phyloP scores from a whole-genome alignment of 2,329 filamentous ascomycete species.

The Trichoderma koningiopsis region DNA sequence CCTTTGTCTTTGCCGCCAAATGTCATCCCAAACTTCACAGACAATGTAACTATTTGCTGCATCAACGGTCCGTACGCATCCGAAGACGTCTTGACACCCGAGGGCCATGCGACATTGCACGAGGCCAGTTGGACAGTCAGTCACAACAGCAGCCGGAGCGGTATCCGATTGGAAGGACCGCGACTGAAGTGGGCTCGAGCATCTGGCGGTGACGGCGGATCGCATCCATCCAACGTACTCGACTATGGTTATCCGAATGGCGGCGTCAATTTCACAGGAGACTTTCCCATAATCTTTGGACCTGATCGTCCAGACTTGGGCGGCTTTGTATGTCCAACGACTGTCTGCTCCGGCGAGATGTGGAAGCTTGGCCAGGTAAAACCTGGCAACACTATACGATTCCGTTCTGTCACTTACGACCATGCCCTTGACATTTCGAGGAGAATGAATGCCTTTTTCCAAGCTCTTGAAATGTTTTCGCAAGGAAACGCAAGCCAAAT shows the following conservation, averaged over 20 bases:
- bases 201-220: slow-evolving; percentile 7
- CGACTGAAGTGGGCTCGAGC: not conserved
- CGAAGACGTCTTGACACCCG: too few species aligned
- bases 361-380: slow-evolving; percentile 47
- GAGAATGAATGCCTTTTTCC: too few species aligned
- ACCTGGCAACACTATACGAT: slow-evolving; percentile 39
- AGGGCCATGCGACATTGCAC: too few species aligned
- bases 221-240: slow-evolving; percentile 19
- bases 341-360: slow-evolving; percentile 39
- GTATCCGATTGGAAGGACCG: slow-evolving; percentile 3
- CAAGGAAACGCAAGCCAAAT: too few species aligned
- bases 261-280: not conserved
- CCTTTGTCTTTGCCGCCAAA: too few species aligned
- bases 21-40: too few species aligned
- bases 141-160: not conserved
- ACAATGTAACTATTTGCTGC: too few species aligned
- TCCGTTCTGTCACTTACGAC: too few species aligned
- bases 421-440: too few species aligned
- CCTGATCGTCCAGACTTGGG: slow-evolving; percentile 46
- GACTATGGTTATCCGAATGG: slow-evolving; percentile 9
- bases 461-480: too few species aligned
- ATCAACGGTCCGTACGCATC: too few species aligned
- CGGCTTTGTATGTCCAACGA: slow-evolving; percentile 39
- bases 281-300: slow-evolving; percentile 35
- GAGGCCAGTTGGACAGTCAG: too few species aligned